Percentiles rank a stretch among this genome's conserved stretches.
These are phyloP conservation scores for Globisporangium nodosum DNA, from an alignment of 352 stramenopile genomes.

Conservation along the genomic window DNA sequence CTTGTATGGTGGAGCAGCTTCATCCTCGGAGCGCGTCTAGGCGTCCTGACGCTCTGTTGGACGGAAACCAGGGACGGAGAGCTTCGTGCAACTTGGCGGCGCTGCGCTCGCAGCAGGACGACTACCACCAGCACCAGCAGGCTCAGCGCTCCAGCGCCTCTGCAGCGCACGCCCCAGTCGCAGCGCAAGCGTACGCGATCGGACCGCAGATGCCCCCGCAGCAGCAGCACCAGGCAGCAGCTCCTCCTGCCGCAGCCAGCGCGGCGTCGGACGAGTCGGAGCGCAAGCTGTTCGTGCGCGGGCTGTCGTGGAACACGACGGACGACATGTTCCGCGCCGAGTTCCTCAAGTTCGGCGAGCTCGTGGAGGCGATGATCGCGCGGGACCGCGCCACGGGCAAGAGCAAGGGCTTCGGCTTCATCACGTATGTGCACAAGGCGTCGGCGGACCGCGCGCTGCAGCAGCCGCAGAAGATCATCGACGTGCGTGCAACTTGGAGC, in stretches of 20 bases:
- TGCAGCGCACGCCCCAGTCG: not conserved
- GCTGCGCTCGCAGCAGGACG: conserved; percentile 29
- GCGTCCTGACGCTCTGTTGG: not conserved
- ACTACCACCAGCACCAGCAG: conserved; percentile 26
- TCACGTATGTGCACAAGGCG: conserved; percentile 50
- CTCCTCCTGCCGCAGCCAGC: conserved; percentile 5
- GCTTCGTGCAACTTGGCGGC: conserved; percentile 51
- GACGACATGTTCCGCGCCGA: conserved; percentile 42
- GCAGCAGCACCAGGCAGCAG: conserved; percentile 6
- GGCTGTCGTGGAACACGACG: conserved; percentile 49
- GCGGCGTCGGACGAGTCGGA: conserved; percentile 27
- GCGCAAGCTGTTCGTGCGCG: conserved; percentile 61
- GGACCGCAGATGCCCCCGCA: conserved; percentile 5
- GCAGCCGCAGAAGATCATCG: conserved; percentile 57
- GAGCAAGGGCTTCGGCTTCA: conserved; percentile 68
- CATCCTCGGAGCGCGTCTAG: too few species aligned
- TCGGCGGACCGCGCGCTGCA: conserved; percentile 40
- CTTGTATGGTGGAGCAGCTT: not conserved
- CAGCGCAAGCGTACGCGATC: not conserved
- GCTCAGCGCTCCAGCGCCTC: not conserved
- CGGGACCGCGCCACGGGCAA: conserved; percentile 49
- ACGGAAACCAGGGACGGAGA: conserved; percentile 23
- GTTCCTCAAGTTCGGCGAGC: conserved; percentile 61
- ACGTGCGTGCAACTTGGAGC: conserved; percentile 29
- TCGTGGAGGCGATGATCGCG: conserved; percentile 42